A percentile compares a stretch with the other conserved stretches of the same genome.
phyloP scores from a whole-genome alignment of 345 rosid species.

The Citrus sp. region DNA sequence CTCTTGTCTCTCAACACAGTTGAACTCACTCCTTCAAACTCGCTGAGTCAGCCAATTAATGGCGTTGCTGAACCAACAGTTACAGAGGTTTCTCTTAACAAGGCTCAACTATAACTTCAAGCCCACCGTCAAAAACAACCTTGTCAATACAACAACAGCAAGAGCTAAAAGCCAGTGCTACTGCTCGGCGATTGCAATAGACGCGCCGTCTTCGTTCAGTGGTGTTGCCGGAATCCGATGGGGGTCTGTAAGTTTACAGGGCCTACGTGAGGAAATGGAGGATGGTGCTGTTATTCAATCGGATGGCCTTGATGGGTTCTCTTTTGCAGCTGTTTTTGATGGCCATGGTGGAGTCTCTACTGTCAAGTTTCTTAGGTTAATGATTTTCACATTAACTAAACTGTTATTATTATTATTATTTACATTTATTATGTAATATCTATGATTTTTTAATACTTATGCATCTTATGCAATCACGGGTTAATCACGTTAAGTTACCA shows the following conservation, averaged over 20 bases:
- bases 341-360: constrained; percentile 86
- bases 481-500: background rate
- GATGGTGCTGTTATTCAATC: constrained; percentile 65
- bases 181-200: constrained; percentile 84
- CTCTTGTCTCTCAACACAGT: constrained; percentile 13
- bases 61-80: constrained; percentile 63
- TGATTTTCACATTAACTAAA: background rate
- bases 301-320: constrained; percentile 74
- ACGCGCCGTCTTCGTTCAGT: constrained; percentile 61
- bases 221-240: constrained; percentile 62
- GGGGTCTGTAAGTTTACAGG: constrained; percentile 76
- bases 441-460: background rate
- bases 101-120: constrained; percentile 27
- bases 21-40: constrained; percentile 24
- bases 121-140: constrained; percentile 17
- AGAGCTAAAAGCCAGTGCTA: constrained; percentile 35
- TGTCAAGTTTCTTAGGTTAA: constrained; percentile 67
- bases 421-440: background rate
- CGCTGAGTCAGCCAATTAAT: constrained; percentile 37
- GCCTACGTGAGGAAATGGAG: constrained; percentile 91
- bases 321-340: constrained; percentile 85
- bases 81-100: constrained; percentile 52
- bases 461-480: background rate
- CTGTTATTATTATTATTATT: background rate
- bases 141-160: background rate